Evolutionary conservation across 108 stramenopile species (phyloP).

Genomic region (Mediolabrus comicus): DNA sequence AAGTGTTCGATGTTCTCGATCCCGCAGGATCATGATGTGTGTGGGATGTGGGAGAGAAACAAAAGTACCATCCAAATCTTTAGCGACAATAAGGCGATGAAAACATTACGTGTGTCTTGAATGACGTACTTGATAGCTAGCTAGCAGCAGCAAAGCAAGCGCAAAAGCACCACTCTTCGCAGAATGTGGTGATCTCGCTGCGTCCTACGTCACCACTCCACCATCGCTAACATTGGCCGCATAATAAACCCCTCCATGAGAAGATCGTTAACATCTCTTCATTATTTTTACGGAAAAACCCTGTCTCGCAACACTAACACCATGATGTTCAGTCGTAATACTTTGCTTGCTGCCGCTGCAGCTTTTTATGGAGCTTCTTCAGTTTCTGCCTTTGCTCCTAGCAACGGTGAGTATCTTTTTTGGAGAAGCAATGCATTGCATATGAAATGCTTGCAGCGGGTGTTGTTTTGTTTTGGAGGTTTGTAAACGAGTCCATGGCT

Average conservation of each 20-base stretch:
- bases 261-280: background rate
- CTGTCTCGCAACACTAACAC: background rate
- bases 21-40: no score
- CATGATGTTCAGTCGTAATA: conserved; percentile 43
- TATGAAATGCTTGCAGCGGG: background rate
- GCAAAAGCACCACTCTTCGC: no score
- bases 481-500: background rate
- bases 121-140: no score
- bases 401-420: conserved; percentile 29
- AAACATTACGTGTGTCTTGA: no score
- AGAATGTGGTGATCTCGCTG: no score
- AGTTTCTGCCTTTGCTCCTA: conserved; percentile 32
- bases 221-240: no score
- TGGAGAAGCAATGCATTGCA: background rate
- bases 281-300: background rate
- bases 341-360: conserved; percentile 37
- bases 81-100: no score
- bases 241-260: background rate
- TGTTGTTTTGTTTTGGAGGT: background rate
- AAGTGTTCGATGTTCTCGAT: no score
- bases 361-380: conserved; percentile 40
- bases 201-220: no score
- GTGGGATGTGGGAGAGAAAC: no score
- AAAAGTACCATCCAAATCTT: no score
- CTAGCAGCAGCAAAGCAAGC: no score